Evolutionary conservation across 2,329 filamentous ascomycete genomes (phyloP), one percentile per base, ranked within the genome.

Genomic region (Ilyonectria sp.): DNA sequence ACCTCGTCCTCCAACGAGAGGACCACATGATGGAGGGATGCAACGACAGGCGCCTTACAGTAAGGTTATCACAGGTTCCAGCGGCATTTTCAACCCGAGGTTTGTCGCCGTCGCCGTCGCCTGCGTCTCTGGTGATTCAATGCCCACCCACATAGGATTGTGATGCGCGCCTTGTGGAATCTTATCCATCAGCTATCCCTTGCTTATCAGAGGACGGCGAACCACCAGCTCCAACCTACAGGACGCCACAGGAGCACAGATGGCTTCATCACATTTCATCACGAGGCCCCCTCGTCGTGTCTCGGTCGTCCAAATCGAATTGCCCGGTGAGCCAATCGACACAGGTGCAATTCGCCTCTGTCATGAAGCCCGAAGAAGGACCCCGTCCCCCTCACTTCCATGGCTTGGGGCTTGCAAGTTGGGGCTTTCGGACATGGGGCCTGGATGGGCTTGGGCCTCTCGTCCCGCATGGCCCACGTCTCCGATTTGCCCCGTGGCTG

Each of bases 401-500:
- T 65, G 62, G 62, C 62, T 52, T 35, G 35, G 35, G 21, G 46
- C 46, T 23, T 49, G 40, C 15, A n/a, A n/a, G 29, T n/a, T 33
- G 49, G 44, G 52, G 52, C 44, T n/a, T 43, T 33, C 11, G 23
- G 33, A 33, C 55, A 47, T 47, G 40, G 52, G 50, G 35, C 31
- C 47, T 37, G 52, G 44, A 40, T 35, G 53, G 63, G 63, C 63
- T 61, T 65, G 58, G 63, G 6, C 58, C 63, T 61, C n/a, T 33
- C 43, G 50, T 60, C 43, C 49, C 49, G 52, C 52, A 44, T 29
- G 4, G 47, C 49, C 43, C 19, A 47, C 37, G 23, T 50, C 62
- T 74, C 73, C 73, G 73, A 74, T 71, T 73, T 71, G 71, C 71
- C 68, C 73, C 63, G 73, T 72, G 59, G 49, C 57, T 57, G 65